phyloP scores from a whole-genome alignment of 352 stramenopile genomes.

The Phytophthora nicotianae region DNA sequence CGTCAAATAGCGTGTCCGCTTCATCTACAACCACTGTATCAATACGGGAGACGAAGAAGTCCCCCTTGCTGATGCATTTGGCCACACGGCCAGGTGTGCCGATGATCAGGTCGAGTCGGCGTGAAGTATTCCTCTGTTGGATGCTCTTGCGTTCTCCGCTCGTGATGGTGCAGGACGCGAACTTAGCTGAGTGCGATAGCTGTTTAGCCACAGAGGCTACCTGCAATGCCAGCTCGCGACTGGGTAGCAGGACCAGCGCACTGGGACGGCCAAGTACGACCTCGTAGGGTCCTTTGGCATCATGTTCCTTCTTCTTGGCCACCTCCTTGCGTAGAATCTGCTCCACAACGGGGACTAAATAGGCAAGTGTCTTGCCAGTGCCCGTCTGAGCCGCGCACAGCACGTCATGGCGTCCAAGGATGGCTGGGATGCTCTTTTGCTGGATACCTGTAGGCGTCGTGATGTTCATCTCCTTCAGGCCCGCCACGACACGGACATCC shows the following conservation, averaged over 20 bases:
- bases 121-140: slow-evolving; percentile 53
- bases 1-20: slow-evolving; percentile 81
- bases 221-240: slow-evolving; percentile 71
- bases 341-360: slow-evolving; percentile 63
- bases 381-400: slow-evolving; percentile 71
- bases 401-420: slow-evolving; percentile 56
- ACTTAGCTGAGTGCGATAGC: slow-evolving; percentile 72
- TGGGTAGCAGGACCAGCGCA: slow-evolving; percentile 66
- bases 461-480: slow-evolving; percentile 57
- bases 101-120: slow-evolving; percentile 72
- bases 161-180: slow-evolving; percentile 66
- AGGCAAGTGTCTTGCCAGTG: slow-evolving; percentile 73
- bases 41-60: slow-evolving; percentile 82
- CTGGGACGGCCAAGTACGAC: slow-evolving; percentile 44
- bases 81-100: slow-evolving; percentile 75
- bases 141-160: slow-evolving; percentile 75
- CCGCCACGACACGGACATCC: slow-evolving; percentile 42
- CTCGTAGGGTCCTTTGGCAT: slow-evolving; percentile 12
- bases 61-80: slow-evolving; percentile 70
- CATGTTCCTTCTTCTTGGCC: slow-evolving; percentile 25
- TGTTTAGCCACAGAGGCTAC: slow-evolving; percentile 71
- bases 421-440: slow-evolving; percentile 51
- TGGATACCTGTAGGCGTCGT: slow-evolving; percentile 58
- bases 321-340: slow-evolving; percentile 52
- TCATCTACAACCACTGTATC: slow-evolving; percentile 78